A percentile compares a stretch with the other conserved stretches of the same genome.
phyloP scores from a whole-genome alignment of 2,329 filamentous ascomycete species.

The Fusarium pininemorale region DNA sequence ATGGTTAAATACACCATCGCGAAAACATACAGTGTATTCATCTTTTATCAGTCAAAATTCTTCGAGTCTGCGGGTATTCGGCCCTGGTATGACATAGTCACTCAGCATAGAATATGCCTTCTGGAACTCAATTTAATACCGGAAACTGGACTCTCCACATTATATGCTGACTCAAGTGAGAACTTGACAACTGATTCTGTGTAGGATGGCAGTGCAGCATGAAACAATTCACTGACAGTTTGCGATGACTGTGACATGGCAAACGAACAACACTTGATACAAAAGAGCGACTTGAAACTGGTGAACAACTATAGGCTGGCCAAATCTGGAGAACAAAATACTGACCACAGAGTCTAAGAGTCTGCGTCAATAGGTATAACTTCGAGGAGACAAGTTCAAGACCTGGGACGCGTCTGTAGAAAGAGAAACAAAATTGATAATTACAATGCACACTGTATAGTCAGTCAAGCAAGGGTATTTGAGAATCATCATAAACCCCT shows the following conservation, averaged over 20 bases:
- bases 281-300: not conserved
- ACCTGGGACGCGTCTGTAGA: not conserved
- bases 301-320: not conserved
- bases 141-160: slow-evolving; percentile 15
- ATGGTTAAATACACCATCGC: slow-evolving; percentile 10
- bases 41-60: not conserved
- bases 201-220: slow-evolving; percentile 17
- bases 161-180: slow-evolving; percentile 14
- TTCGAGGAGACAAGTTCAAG: not conserved
- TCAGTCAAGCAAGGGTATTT: not conserved
- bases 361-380: not conserved
- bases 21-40: not conserved
- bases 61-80: not conserved
- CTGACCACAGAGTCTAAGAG: not conserved
- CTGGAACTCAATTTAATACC: not conserved
- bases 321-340: not conserved
- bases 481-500: slow-evolving; percentile 26
- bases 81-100: not conserved
- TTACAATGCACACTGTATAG: not conserved
- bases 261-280: not conserved
- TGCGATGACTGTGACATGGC: slow-evolving; percentile 8
- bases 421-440: not conserved
- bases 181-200: slow-evolving; percentile 25
- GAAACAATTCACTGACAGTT: slow-evolving; percentile 6
- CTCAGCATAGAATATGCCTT: not conserved